Evolutionary conservation across 352 stramenopile species (phyloP).

Genomic region (Phytophthora ohioensis): DNA sequence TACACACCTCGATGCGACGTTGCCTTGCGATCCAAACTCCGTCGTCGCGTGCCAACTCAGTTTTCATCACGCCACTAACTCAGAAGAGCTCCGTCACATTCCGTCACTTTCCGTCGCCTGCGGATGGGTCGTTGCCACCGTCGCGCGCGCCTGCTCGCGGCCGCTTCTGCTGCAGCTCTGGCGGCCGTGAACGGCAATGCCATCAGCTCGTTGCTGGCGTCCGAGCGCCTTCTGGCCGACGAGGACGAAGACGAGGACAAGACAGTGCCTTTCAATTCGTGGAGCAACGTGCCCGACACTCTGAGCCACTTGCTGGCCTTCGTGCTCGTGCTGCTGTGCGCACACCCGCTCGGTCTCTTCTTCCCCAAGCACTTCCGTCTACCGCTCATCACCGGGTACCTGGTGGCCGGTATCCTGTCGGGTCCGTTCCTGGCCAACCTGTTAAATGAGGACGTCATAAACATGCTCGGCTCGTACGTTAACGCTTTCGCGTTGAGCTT

Average conservation of each 20-base stretch:
- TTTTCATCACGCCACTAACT: not conserved
- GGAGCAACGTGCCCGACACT: slow-evolving; percentile 47
- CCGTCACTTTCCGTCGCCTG: not conserved
- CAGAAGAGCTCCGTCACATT: slow-evolving; percentile 4
- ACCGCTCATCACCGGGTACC: slow-evolving; percentile 70
- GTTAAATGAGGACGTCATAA: slow-evolving; percentile 48
- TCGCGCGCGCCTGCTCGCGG: slow-evolving; percentile 13
- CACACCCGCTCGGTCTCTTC: slow-evolving; percentile 60
- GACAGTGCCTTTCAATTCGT: slow-evolving; percentile 52
- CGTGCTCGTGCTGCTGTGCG: slow-evolving; percentile 59
- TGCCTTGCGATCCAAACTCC: not conserved
- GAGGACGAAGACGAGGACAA: slow-evolving; percentile 21
- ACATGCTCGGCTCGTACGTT: slow-evolving; percentile 58
- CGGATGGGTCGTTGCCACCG: not conserved
- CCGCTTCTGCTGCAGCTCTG: slow-evolving; percentile 7
- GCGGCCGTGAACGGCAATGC: slow-evolving; percentile 7
- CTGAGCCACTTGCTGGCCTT: slow-evolving; percentile 58
- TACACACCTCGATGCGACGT: slow-evolving; percentile 9
- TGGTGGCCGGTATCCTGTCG: slow-evolving; percentile 61
- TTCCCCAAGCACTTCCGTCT: slow-evolving; percentile 61
- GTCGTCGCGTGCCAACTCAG: not conserved
- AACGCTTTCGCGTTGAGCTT: slow-evolving; percentile 72
- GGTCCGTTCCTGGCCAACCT: slow-evolving; percentile 67
- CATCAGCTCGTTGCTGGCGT: slow-evolving; percentile 6
- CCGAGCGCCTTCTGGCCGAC: slow-evolving; percentile 15